phyloP scores from a whole-genome alignment of 2,329 filamentous ascomycete species.

The Aspergillus fischeri region DNA sequence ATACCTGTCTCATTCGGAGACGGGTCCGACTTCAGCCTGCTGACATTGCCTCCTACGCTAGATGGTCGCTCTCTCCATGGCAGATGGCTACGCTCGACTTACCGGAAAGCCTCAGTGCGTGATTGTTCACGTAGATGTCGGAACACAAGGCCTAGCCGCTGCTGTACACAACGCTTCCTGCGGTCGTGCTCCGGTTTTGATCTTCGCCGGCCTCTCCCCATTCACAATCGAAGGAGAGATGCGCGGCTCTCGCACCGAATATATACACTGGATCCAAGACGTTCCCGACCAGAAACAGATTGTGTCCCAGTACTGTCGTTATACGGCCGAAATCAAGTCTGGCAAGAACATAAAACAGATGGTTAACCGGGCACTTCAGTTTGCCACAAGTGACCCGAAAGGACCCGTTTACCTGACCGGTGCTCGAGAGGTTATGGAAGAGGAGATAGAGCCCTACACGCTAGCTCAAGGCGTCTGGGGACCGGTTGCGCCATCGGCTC shows the following conservation, averaged over 20 bases:
- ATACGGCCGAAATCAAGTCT: conserved; percentile 75
- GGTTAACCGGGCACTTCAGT: conserved; percentile 78
- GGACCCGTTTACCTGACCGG: conserved; percentile 78
- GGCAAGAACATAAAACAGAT: conserved; percentile 85
- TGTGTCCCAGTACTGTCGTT: conserved; percentile 79
- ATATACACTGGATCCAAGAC: conserved; percentile 84
- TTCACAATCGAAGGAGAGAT: conserved; percentile 75
- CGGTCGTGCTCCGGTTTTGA: conserved; percentile 68
- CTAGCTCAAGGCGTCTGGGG: conserved; percentile 68
- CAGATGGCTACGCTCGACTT: conserved; percentile 71
- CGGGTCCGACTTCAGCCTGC: conserved; percentile 1
- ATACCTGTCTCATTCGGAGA: not conserved
- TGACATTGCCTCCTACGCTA: conserved; percentile 30
- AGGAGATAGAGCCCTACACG: conserved; percentile 70
- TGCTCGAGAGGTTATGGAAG: conserved; percentile 78
- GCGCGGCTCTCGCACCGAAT: conserved; percentile 72
- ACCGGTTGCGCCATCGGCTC: conserved; percentile 62
- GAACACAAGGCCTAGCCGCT: conserved; percentile 72
- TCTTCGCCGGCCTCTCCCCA: conserved; percentile 74
- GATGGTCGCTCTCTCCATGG: conserved; percentile 84
- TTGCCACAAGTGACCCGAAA: conserved; percentile 70
- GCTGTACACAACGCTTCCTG: conserved; percentile 76
- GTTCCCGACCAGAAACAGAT: conserved; percentile 79
- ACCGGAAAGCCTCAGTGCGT: conserved; percentile 71
- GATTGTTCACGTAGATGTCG: conserved; percentile 77